Conservation (phyloP, 2,329 filamentous ascomycete genomes). For the Aureobasidium sp. region DNA sequence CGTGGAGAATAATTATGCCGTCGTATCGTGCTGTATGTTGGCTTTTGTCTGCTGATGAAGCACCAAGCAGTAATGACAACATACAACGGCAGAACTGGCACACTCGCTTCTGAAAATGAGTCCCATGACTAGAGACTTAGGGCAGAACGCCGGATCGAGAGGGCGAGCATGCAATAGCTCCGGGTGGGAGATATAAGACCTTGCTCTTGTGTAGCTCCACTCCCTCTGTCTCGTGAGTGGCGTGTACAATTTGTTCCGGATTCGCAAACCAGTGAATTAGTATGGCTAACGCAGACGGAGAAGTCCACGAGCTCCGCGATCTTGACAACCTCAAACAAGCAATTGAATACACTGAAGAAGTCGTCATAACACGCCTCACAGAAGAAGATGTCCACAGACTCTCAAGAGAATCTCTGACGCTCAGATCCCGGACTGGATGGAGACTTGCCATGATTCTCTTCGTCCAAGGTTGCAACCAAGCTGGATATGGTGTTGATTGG, state of each 20-base stretch:
- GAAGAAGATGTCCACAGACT: constrained; percentile 41
- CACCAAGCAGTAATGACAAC: not conserved
- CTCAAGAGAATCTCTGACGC: constrained; percentile 35
- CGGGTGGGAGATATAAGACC: not conserved
- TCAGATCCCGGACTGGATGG: constrained; percentile 37
- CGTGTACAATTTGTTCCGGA: not conserved
- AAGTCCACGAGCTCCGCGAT: constrained; percentile 24
- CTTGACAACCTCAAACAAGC: constrained; percentile 26
- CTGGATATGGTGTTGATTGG: constrained; percentile 45
- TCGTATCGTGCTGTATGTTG: not conserved
- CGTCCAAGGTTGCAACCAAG: constrained; percentile 43
- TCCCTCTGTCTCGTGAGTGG: not conserved
- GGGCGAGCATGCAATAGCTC: too few relatives aligned
- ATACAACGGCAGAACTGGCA: not conserved
- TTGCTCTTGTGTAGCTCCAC: not conserved
- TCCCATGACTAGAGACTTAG: not conserved
- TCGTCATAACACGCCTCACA: constrained; percentile 39
- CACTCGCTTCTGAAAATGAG: not conserved
- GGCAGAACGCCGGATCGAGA: not conserved
- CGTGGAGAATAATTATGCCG: not conserved
- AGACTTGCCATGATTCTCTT: constrained; percentile 39
- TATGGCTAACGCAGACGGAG: not conserved
- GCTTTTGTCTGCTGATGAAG: not conserved
- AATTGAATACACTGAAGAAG: constrained; percentile 36
- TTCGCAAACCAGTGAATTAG: not conserved